phyloP scores from a whole-genome alignment of 768 basidiomycete species.

The Psilocybe subaeruginosa region DNA sequence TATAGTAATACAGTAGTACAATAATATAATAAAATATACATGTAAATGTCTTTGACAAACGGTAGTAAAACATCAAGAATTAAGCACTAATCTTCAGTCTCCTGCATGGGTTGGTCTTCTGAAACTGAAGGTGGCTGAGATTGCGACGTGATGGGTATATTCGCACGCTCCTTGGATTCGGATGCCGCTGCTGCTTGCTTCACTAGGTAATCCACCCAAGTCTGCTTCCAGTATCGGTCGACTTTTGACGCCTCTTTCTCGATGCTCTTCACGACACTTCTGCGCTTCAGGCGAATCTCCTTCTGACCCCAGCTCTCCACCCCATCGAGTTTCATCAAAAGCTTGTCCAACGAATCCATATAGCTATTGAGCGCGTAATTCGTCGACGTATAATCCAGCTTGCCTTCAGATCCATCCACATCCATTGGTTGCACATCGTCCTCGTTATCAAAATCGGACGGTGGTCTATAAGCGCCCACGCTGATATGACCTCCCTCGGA shows the following conservation, averaged over 20 bases:
- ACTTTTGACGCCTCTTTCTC: slow-evolving; percentile 62
- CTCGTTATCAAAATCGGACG: slow-evolving; percentile 24
- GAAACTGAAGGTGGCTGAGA: background rate
- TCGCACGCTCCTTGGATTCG: background rate
- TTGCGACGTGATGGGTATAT: background rate
- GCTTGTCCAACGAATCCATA: slow-evolving; percentile 59
- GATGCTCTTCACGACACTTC: slow-evolving; percentile 55
- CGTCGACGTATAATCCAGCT: slow-evolving; percentile 61
- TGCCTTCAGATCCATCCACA: slow-evolving; percentile 23
- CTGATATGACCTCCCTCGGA: slow-evolving; percentile 31
- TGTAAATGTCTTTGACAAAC: background rate
- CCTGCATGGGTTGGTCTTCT: background rate
- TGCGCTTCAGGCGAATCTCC: slow-evolving; percentile 52
- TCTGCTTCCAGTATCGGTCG: slow-evolving; percentile 46
- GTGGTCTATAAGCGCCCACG: slow-evolving; percentile 23
- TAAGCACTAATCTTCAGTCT: background rate
- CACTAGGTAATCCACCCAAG: slow-evolving; percentile 33
- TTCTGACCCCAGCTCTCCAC: slow-evolving; percentile 66
- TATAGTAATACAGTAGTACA: too few relatives aligned
- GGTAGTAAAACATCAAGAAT: background rate
- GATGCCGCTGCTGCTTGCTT: slow-evolving; percentile 4
- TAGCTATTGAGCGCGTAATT: slow-evolving; percentile 68
- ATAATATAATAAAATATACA: background rate
- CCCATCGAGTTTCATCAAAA: slow-evolving; percentile 69
- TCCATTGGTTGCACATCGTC: slow-evolving; percentile 23